Evolutionary conservation across 2,329 filamentous ascomycete genomes (phyloP).

Genomic region (Phialophora macrospora): DNA sequence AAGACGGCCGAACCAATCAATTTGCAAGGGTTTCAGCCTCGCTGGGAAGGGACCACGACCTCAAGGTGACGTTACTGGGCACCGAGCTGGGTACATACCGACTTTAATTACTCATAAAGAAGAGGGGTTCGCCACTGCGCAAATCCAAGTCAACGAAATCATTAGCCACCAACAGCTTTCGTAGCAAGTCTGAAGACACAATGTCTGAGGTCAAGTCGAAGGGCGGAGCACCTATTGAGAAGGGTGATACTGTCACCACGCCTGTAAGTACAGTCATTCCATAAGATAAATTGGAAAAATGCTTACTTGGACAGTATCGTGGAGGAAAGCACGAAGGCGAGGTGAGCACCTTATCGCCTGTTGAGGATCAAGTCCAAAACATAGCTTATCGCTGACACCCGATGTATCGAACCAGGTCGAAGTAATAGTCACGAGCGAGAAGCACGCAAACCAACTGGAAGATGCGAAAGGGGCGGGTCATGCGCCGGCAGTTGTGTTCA

Average conservation of each 20-base stretch:
- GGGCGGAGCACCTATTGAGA: constrained; percentile 29
- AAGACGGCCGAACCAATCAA: neutral
- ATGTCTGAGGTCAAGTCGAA: constrained; percentile 36
- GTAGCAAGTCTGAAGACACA: neutral
- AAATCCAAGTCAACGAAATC: neutral
- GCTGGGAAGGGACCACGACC: neutral
- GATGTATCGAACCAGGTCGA: constrained; percentile 25
- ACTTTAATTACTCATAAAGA: neutral
- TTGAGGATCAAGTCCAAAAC: neutral
- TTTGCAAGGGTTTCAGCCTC: neutral
- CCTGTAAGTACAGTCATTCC: constrained; percentile 17
- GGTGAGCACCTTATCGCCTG: constrained; percentile 7
- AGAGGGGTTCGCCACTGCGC: neutral
- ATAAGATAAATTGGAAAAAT: neutral
- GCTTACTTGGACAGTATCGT: constrained; percentile 23
- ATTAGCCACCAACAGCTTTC: neutral
- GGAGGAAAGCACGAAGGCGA: constrained; percentile 35
- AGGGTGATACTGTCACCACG: constrained; percentile 33
- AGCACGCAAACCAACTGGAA: constrained; percentile 19
- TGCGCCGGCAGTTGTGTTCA: constrained; percentile 33
- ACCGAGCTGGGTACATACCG: no score
- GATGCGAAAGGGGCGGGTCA: constrained; percentile 32
- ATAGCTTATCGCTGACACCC: neutral
- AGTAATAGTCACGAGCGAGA: constrained; percentile 28
- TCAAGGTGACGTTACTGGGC: neutral